These are phyloP conservation scores for Antarctomyces pellizariae DNA, from an alignment of 495 filamentous ascomycete genomes.

Conservation along the genomic window DNA sequence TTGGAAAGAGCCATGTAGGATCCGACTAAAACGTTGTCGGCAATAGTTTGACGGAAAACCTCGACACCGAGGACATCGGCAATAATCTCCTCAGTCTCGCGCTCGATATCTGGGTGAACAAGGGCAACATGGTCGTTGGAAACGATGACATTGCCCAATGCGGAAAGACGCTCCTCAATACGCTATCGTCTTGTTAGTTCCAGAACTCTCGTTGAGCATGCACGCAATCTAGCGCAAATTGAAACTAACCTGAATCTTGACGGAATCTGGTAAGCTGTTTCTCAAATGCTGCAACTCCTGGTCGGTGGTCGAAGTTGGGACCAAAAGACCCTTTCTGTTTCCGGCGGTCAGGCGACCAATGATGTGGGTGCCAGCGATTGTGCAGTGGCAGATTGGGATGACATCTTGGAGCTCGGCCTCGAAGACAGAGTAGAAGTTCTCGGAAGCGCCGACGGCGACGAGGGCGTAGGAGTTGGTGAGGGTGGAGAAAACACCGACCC, in stretches of 20 bases:
- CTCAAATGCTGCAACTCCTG: constrained; percentile 94
- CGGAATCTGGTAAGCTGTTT: constrained; percentile 71
- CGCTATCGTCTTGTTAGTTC: constrained; percentile 23
- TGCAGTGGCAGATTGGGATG: constrained; percentile 89
- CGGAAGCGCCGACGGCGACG: constrained; percentile 78
- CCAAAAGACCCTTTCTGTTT: constrained; percentile 88
- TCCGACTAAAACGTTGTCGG: constrained; percentile 88
- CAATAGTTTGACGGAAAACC: constrained; percentile 92
- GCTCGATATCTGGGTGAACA: constrained; percentile 89
- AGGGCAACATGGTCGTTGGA: constrained; percentile 91
- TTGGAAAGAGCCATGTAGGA: constrained; percentile 92
- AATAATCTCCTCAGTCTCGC: constrained; percentile 87
- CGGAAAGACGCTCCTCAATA: constrained; percentile 91
- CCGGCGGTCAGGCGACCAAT: constrained; percentile 87
- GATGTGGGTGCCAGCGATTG: constrained; percentile 92
- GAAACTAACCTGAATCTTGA: constrained; percentile 42
- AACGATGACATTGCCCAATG: constrained; percentile 91
- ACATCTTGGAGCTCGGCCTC: constrained; percentile 94
- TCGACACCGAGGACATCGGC: constrained; percentile 93
- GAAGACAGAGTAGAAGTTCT: constrained; percentile 97
- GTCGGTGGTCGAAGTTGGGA: constrained; percentile 88
- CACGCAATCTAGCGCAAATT: background rate
- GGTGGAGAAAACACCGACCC: constrained; percentile 88
- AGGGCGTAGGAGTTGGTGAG: constrained; percentile 91
- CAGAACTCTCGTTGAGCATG: constrained; percentile 1